Conservation (phyloP, 768 basidiomycete genomes). For the Trametes cingulata region DNA sequence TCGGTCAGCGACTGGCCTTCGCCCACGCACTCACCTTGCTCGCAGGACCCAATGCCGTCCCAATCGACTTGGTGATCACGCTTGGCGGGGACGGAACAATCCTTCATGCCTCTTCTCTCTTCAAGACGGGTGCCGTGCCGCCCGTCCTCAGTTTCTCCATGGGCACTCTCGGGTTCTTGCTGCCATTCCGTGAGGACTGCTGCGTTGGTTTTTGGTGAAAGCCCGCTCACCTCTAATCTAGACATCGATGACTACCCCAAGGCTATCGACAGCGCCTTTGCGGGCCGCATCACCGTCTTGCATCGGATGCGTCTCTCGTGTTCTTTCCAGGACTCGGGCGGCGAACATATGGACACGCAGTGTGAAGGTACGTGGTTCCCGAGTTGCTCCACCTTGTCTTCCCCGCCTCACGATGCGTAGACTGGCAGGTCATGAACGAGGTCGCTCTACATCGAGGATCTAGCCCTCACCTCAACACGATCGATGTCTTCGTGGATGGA, state of each 20-base stretch:
- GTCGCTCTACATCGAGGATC: constrained; percentile 90
- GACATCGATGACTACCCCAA: constrained; percentile 87
- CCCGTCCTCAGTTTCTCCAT: constrained; percentile 89
- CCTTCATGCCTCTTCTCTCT: constrained; percentile 88
- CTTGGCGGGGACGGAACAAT: constrained; percentile 96
- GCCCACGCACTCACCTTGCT: too few species aligned
- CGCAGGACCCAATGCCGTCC: constrained; percentile 50
- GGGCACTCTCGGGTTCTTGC: constrained; percentile 91
- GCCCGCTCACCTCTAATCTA: constrained; percentile 31
- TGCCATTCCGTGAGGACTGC: constrained; percentile 84
- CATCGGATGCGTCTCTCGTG: constrained; percentile 91
- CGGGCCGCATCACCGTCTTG: constrained; percentile 77
- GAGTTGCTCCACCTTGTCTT: too few species aligned
- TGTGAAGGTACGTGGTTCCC: constrained; percentile 50
- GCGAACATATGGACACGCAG: constrained; percentile 55
- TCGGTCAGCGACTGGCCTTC: neutral
- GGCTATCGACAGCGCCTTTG: constrained; percentile 77
- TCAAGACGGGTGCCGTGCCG: constrained; percentile 87
- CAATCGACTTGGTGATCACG: constrained; percentile 86
- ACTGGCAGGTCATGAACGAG: constrained; percentile 98
- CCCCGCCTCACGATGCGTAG: constrained; percentile 37
- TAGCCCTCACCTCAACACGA: constrained; percentile 88
- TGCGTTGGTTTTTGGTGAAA: neutral
- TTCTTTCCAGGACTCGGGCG: constrained; percentile 65
- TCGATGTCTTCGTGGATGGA: constrained; percentile 91